These are phyloP conservation scores for Zygotorulaspora chibaensis DNA, from an alignment of 805 yeast species.

Conservation along the genomic window DNA sequence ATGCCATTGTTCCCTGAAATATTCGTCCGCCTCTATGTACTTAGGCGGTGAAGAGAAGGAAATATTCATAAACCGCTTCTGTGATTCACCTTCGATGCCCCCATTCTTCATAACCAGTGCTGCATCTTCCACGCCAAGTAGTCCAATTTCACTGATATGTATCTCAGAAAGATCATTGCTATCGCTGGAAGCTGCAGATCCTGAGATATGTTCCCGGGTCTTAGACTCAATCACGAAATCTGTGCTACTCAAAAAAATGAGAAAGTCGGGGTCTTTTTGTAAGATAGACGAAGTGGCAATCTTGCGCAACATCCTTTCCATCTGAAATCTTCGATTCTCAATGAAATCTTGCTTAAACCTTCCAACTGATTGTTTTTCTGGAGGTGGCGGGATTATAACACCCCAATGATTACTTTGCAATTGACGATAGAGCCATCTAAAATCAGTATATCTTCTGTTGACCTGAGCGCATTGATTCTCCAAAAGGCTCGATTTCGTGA, in stretches of 20 bases:
- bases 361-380: slow-evolving; percentile 90
- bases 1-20: slow-evolving; percentile 62
- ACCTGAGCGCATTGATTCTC: slow-evolving; percentile 50
- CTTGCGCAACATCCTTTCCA: slow-evolving; percentile 80
- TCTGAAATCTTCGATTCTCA: slow-evolving; percentile 75
- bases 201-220: slow-evolving; percentile 59
- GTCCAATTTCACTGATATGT: slow-evolving; percentile 31
- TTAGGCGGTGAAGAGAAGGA: slow-evolving; percentile 65
- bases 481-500: slow-evolving; percentile 46
- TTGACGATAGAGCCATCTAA: slow-evolving; percentile 91
- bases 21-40: slow-evolving; percentile 73
- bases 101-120: slow-evolving; percentile 25
- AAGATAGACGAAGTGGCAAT: slow-evolving; percentile 55
- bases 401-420: slow-evolving; percentile 87
- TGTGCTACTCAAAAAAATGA: slow-evolving; percentile 70
- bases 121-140: slow-evolving; percentile 35
- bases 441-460: slow-evolving; percentile 83
- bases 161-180: slow-evolving; percentile 39
- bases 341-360: slow-evolving; percentile 86
- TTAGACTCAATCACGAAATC: slow-evolving; percentile 66
- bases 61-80: slow-evolving; percentile 60
- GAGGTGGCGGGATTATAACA: slow-evolving; percentile 88
- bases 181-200: slow-evolving; percentile 46
- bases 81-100: slow-evolving; percentile 48
- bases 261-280: slow-evolving; percentile 69